Base-by-base conservation (phyloP, 2,329 filamentous ascomycete species). In the Fusarium tanahbumbuense region DNA sequence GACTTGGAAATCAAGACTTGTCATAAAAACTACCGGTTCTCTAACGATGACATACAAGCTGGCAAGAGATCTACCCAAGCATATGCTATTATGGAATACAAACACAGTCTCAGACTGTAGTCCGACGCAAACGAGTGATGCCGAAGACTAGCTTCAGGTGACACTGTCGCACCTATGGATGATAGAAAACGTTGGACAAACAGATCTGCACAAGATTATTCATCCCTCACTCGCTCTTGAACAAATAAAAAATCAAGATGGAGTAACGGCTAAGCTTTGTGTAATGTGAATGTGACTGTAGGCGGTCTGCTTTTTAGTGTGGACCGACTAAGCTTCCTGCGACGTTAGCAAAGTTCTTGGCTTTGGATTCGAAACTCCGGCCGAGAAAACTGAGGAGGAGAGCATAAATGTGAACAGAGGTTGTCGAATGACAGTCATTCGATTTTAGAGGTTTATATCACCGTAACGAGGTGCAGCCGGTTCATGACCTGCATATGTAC, bases 401-500 rank as follows among this genome's bases (percentile, higher is more conserved):
- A 16, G 41, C 42, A 37, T 41, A 42, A 48, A 56, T 34, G 46
- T 44, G 40, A 13, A 40, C n/a, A 44, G 23, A 37, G 22, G 45
- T 47, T 20, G 61, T 67, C 54, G 46, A 58, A 72, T 61, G 68
- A 72, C 56, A n/a, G 66, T 72, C 69, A 37, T 72, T 70, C 69
- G 69, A 72, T 72, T 57, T 25, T 55, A 16, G 27, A 47, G 25
- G 15, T 44, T 44, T 44, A 23, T 13, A 53, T 42, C 9, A 25
- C 66, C 62, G 66, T 69, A 57, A 67, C 63, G 56, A 67, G 60
- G 25, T 67, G 25, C 30, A 48, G 67, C 56, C 42, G 60, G 60
- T 42, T 22, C 53, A 37, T 42, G 41, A 56, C 13, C 27, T 64
- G 49, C 59, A 56, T 57, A 37, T 54, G 9, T 15, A 18, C 4